Percentiles rank a stretch among this genome's conserved stretches.
Conservation (phyloP, 2,329 filamentous ascomycete genomes). For the Plectosphaerella plurivora region DNA sequence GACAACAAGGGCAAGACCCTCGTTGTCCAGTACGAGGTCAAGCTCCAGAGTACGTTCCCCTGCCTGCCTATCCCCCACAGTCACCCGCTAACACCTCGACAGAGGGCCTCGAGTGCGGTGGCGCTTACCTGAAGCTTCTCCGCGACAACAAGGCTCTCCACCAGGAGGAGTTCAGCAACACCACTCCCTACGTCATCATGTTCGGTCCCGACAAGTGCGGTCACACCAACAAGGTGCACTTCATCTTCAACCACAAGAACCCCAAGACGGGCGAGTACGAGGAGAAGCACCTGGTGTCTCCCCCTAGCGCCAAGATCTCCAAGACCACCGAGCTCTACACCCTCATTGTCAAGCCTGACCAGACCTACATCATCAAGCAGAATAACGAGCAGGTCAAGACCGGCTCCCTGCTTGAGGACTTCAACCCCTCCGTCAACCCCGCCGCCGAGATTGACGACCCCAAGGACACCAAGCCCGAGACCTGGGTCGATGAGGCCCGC, state of each 20-base stretch:
- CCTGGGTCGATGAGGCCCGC: conserved; percentile 92
- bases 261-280: conserved; percentile 99
- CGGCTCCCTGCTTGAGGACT: conserved; percentile 91
- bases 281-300: conserved; percentile 93
- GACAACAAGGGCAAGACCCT: conserved; percentile 93
- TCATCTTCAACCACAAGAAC: conserved; percentile 99
- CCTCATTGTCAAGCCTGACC: conserved; percentile 92
- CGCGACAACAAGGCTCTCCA: conserved; percentile 96
- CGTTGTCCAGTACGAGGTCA: conserved; percentile 98
- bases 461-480: conserved; percentile 88
- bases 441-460: conserved; percentile 90
- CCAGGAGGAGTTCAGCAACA: conserved; percentile 96
- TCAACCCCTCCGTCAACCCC: conserved; percentile 90
- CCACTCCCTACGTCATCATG: conserved; percentile 98
- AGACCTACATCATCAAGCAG: conserved; percentile 89
- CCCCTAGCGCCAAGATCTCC: conserved; percentile 80
- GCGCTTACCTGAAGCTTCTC: conserved; percentile 98
- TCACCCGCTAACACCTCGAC: conserved; percentile 6
- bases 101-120: conserved; percentile 96
- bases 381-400: conserved; percentile 85
- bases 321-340: conserved; percentile 97
- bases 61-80: background rate
- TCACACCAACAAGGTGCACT: conserved; percentile 95
- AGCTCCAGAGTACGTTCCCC: conserved; percentile 80
- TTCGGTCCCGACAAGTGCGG: conserved; percentile 99